Evolutionary conservation across 768 basidiomycete species (phyloP).

Genomic region (Mycena kentingensis): DNA sequence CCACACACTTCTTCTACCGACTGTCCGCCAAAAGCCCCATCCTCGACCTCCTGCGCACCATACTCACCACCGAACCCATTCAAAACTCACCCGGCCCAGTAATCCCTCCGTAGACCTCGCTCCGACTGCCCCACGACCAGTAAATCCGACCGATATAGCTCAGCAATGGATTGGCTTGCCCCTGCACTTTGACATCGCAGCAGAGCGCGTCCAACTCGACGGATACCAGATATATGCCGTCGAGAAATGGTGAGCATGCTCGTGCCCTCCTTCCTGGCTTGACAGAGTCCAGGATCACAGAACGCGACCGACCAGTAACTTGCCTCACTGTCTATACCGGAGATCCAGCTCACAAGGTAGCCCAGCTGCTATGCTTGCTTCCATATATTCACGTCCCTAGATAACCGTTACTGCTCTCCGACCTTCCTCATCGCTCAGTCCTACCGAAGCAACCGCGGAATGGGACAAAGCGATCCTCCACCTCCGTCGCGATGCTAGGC

Average conservation of each 20-base stretch:
- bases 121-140: conserved; percentile 9
- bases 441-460: conserved; percentile 49
- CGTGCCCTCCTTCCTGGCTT: neutral
- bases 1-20: conserved; percentile 15
- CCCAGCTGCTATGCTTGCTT: conserved; percentile 6
- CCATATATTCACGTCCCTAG: conserved; percentile 34
- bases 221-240: conserved; percentile 87
- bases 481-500: conserved; percentile 72
- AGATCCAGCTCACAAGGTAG: conserved; percentile 64
- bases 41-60: conserved; percentile 14
- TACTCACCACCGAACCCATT: conserved; percentile 16
- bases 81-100: conserved; percentile 27
- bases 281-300: conserved; percentile 57
- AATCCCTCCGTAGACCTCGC: conserved; percentile 26
- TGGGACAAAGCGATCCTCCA: conserved; percentile 64
- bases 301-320: conserved; percentile 58
- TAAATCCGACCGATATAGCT: conserved; percentile 21
- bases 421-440: conserved; percentile 43
- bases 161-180: conserved; percentile 46
- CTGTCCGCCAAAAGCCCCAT: conserved; percentile 9
- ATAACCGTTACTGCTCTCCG: conserved; percentile 61
- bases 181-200: conserved; percentile 50
- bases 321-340: conserved; percentile 79
- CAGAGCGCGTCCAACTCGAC: conserved; percentile 49
- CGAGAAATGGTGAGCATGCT: conserved; percentile 66